Percentiles rank a stretch among this genome's conserved stretches.
phyloP scores from a whole-genome alignment of 2,329 filamentous ascomycete species.

The Helminthosporium solani region DNA sequence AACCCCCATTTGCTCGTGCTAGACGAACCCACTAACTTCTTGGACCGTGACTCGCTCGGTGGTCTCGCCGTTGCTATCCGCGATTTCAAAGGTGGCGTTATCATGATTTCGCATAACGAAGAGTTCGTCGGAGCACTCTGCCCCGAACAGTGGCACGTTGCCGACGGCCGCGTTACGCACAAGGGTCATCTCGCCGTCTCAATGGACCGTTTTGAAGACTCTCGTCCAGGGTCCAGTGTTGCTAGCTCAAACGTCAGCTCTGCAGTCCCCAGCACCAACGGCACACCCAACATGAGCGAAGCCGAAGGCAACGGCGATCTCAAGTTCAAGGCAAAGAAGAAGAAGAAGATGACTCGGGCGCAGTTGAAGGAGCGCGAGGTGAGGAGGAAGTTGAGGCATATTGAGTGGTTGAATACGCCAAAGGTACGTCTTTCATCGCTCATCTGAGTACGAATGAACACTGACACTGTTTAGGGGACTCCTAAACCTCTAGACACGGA shows the following conservation, averaged over 20 bases:
- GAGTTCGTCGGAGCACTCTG: conserved; percentile 96
- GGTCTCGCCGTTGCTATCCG: conserved; percentile 96
- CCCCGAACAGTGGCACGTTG: conserved; percentile 94
- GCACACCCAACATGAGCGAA: conserved; percentile 74
- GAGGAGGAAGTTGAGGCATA: conserved; percentile 80
- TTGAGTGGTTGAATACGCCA: conserved; percentile 74
- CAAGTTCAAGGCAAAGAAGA: conserved; percentile 89
- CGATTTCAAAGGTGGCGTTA: conserved; percentile 96
- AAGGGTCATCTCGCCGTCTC: conserved; percentile 74
- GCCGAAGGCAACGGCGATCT: conserved; percentile 77
- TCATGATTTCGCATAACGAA: conserved; percentile 99
- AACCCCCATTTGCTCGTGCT: conserved; percentile 96
- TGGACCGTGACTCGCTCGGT: conserved; percentile 95
- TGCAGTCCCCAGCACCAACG: conserved; percentile 46
- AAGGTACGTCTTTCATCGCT: conserved; percentile 33
- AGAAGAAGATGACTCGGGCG: conserved; percentile 99
- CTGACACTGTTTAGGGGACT: conserved; percentile 39
- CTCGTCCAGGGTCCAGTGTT: conserved; percentile 62
- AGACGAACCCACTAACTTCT: conserved; percentile 98
- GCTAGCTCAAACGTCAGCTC: conserved; percentile 48
- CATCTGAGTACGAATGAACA: neutral
- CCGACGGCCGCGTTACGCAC: conserved; percentile 81
- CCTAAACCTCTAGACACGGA: conserved; percentile 44
- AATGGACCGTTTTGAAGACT: conserved; percentile 85
- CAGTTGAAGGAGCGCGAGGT: conserved; percentile 93